Conservation (phyloP, 2,329 filamentous ascomycete genomes). For the Trichoderma afroharzianum region DNA sequence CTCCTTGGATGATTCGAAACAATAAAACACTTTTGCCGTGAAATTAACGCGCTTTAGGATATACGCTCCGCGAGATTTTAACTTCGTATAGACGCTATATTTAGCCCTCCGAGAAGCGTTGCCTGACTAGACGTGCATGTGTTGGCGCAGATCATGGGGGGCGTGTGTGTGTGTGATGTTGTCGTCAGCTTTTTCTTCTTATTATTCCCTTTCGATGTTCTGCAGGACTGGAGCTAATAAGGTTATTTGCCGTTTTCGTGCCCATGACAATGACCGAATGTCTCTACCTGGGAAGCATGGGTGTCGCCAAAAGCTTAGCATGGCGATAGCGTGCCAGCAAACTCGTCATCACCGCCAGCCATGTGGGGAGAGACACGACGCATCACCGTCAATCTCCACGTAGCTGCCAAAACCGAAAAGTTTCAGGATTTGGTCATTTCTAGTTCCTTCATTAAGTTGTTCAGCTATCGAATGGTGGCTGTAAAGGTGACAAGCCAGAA, state of each 20-base stretch:
- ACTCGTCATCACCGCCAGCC: slow-evolving; percentile 3
- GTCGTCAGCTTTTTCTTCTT: slow-evolving; percentile 1
- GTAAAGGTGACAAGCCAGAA: background rate
- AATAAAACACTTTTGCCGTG: background rate
- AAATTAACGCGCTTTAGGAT: background rate
- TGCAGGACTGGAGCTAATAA: slow-evolving; percentile 1
- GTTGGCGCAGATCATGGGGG: background rate
- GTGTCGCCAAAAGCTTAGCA: background rate
- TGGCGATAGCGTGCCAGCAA: background rate
- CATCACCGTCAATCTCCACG: background rate
- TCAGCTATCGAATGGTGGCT: background rate
- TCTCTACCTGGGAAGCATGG: background rate
- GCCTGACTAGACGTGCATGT: background rate
- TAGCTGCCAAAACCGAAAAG: background rate
- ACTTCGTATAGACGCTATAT: slow-evolving; percentile 4
- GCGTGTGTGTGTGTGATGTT: background rate
- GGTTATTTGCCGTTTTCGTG: slow-evolving; percentile 3
- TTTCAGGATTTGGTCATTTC: background rate
- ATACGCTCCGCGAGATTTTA: slow-evolving; percentile 3
- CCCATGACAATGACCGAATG: background rate
- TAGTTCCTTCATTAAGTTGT: background rate
- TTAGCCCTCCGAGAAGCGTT: background rate
- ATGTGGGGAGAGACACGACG: background rate
- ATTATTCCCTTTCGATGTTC: background rate
- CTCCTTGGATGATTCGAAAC: background rate